phyloP scores from a whole-genome alignment of 768 basidiomycete genomes.

The Podaxis rugospora region DNA sequence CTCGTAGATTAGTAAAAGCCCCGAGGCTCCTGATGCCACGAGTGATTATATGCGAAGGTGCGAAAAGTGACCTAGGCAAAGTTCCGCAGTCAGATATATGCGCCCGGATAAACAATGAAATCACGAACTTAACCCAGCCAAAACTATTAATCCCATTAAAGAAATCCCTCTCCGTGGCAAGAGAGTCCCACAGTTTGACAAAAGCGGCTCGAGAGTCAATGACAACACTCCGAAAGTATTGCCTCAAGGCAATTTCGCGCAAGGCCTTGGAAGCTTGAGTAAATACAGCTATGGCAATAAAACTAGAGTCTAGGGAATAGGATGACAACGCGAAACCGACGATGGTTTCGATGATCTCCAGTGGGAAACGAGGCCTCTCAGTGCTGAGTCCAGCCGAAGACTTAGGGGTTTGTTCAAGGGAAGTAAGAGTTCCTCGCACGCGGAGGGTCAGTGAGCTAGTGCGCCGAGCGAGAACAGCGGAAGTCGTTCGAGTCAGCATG shows the following conservation, averaged over 20 bases:
- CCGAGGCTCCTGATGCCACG: conserved; percentile 21
- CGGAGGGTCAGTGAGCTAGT: conserved; percentile 2
- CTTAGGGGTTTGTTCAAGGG: background rate
- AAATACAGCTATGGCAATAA: conserved; percentile 28
- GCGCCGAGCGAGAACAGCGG: background rate
- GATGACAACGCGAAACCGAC: conserved; percentile 13
- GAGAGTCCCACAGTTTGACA: conserved; percentile 6
- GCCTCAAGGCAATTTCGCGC: conserved; percentile 38
- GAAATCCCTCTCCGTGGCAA: conserved; percentile 9
- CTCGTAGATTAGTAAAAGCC: conserved; percentile 30
- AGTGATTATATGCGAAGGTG: conserved; percentile 27
- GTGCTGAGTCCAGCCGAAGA: background rate
- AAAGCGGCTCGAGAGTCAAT: conserved; percentile 13
- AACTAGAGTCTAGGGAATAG: conserved; percentile 2
- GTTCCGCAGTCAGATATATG: conserved; percentile 13
- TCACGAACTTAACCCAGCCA: conserved; percentile 44
- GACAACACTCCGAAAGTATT: conserved; percentile 24
- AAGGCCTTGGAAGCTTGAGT: conserved; percentile 37
- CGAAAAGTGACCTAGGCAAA: conserved; percentile 26
- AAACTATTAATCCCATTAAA: conserved; percentile 25
- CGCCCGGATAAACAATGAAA: background rate
- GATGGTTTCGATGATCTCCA: conserved; percentile 14
- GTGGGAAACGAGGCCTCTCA: background rate
- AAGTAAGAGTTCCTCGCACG: background rate
- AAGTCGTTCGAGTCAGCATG: conserved; percentile 4